Percentiles rank a stretch among this genome's conserved stretches.
phyloP scores from a whole-genome alignment of 805 yeast genomes.

The Danielia oregonensis region DNA sequence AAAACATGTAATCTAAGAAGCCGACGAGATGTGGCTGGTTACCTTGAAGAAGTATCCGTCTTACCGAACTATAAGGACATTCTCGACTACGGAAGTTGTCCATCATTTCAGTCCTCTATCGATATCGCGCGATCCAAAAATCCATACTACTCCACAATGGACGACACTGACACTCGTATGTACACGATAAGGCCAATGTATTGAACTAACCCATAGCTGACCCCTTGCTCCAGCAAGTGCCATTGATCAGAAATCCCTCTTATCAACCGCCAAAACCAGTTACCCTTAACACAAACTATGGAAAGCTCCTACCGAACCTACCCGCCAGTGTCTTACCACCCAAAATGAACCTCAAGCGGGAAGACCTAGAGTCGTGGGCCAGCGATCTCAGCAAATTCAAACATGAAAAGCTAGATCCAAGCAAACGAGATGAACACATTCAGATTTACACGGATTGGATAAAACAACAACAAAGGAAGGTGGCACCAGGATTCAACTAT shows the following conservation, averaged over 20 bases:
- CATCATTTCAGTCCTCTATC: too few relatives aligned
- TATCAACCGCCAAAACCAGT: slow-evolving; percentile 54
- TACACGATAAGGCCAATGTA: neutral
- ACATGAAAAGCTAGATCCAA: slow-evolving; percentile 3
- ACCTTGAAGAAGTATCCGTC: too few relatives aligned
- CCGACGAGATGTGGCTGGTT: too few relatives aligned
- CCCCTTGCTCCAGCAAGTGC: slow-evolving; percentile 48
- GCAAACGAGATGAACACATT: slow-evolving; percentile 10
- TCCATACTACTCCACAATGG: too few relatives aligned
- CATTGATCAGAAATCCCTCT: slow-evolving; percentile 50
- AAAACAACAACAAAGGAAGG: slow-evolving; percentile 24
- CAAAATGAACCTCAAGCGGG: slow-evolving; percentile 23
- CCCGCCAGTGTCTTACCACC: slow-evolving; percentile 36
- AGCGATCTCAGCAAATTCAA: slow-evolving; percentile 18
- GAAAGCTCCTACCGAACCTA: slow-evolving; percentile 31
- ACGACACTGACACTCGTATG: slow-evolving; percentile 6
- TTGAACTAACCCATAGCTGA: slow-evolving; percentile 33
- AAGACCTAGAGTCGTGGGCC: slow-evolving; percentile 28
- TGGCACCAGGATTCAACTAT: slow-evolving; percentile 40
- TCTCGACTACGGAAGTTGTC: too few relatives aligned
- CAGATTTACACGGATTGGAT: slow-evolving; percentile 28
- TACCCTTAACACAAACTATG: slow-evolving; percentile 48
- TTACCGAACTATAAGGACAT: too few relatives aligned
- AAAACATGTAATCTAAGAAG: too few relatives aligned
- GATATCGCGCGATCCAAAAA: too few relatives aligned